Evolutionary conservation across 2,329 filamentous ascomycete genomes (phyloP).

Genomic region (Xylariaceae sp.): DNA sequence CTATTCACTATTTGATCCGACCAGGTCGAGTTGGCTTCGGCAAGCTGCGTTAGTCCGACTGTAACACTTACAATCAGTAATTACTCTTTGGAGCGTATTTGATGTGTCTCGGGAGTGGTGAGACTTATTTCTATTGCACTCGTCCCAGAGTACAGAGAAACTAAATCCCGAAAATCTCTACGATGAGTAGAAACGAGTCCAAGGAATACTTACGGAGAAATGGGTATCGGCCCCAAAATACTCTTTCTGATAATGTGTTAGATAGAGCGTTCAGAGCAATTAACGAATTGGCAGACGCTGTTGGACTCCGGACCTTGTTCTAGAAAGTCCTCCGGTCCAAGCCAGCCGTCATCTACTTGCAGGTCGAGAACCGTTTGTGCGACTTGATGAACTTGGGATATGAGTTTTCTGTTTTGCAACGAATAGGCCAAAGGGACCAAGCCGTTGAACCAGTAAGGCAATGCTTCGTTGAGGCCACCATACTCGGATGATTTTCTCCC

Average conservation of each 20-base stretch:
- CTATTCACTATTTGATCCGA: constrained; percentile 13
- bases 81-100: too few relatives aligned
- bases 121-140: too few relatives aligned
- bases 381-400: constrained; percentile 41
- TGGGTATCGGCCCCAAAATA: constrained; percentile 28
- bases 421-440: constrained; percentile 53
- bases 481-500: constrained; percentile 48
- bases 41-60: constrained; percentile 30
- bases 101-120: too few relatives aligned
- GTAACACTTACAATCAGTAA: too few relatives aligned
- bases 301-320: background rate
- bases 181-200: too few relatives aligned
- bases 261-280: too few relatives aligned
- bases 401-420: constrained; percentile 43
- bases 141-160: too few relatives aligned
- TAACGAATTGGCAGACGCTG: too few relatives aligned
- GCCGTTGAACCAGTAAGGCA: constrained; percentile 59
- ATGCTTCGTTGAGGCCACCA: constrained; percentile 51
- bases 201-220: constrained; percentile 18
- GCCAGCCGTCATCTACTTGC: constrained; percentile 48
- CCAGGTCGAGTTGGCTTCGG: constrained; percentile 27
- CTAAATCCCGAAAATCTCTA: too few relatives aligned
- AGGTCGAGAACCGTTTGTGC: constrained; percentile 40
- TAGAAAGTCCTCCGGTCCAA: constrained; percentile 38
- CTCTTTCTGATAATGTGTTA: background rate